Base-by-base conservation (phyloP, 495 filamentous ascomycete species). In the Sordaria brevicollis region DNA sequence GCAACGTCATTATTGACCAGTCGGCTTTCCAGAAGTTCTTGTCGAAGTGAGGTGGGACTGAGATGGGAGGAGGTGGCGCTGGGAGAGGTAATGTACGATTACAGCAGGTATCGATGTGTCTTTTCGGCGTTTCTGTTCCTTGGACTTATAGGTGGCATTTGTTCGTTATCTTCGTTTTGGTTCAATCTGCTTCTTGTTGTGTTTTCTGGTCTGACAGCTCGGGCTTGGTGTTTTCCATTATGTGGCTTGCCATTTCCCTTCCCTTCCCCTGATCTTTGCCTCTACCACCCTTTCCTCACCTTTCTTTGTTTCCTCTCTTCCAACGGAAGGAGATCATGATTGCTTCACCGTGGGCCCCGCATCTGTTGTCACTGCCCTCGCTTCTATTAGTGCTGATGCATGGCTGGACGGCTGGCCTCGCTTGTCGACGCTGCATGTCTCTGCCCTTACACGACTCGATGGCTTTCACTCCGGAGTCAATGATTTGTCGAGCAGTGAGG, bases 21-120 rank as follows among this genome's bases (percentile, higher is more conserved):
- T 89, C 91, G 74, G 91, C 93, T 1, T 98, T 99, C 79, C 95
- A 99, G 78, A 89, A 85, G 69, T 99, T 99, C 78, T 76, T 99
- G 76, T 72, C 85, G 3, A 87, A 86, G 73, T 86, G 68, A 72
- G 66, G 11, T 10, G 36, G 4, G 2, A 41, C 15, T 41, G 38
- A 2, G 15, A n/a, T 38, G 36, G 11, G 39, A 19, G 38, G 43
- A 1, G 39, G 5, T 4, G 36, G 8, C 11, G 15, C 11, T 39
- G n/a, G 5, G 5, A 43, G 39, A 62, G 49, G 49, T 62, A 62
- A 62, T 62, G 49, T 62, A 62, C 49, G 25, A 62, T 17, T 31
- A 62, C 49, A 17, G 49, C 33, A 17, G 49, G 49, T 57, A 57
- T 31, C 11, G n/a, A n/a, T n/a, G 33, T 62, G 49, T 62, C 49